These are phyloP conservation scores for Gardenia jasminoides DNA, from an alignment of 257 asterid genomes.

Conservation along the genomic window DNA sequence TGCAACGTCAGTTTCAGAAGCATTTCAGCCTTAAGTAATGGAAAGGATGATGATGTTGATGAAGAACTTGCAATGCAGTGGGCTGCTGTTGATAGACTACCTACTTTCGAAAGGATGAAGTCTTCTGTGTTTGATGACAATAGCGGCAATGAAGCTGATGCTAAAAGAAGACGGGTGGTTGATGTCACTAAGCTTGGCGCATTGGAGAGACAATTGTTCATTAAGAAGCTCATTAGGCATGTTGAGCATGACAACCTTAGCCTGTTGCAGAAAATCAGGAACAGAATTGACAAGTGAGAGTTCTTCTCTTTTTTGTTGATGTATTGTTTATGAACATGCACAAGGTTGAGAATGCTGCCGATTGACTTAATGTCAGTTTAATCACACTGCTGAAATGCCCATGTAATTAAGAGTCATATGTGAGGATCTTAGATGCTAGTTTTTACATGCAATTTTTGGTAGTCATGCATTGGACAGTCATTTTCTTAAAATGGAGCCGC, in stretches of 20 bases:
- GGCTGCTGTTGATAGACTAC: constrained; percentile 50
- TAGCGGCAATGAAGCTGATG: constrained; percentile 7
- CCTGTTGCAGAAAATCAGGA: constrained; percentile 23
- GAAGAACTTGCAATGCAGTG: constrained; percentile 38
- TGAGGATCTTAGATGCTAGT: too few species aligned
- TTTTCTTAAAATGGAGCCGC: too few species aligned
- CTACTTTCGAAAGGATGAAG: constrained; percentile 34
- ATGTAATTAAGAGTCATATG: too few species aligned
- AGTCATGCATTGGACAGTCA: too few species aligned
- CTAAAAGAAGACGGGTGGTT: constrained; percentile 22
- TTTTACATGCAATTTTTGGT: too few species aligned
- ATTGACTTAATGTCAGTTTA: too few species aligned
- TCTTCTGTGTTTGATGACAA: constrained; percentile 29
- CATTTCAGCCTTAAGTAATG: constrained; percentile 9
- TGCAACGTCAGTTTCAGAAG: constrained; percentile 6
- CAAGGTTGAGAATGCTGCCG: not conserved
- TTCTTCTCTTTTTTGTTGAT: too few species aligned
- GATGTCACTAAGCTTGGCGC: constrained; percentile 44
- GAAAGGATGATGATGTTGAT: not conserved
- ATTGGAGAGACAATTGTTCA: constrained; percentile 31
- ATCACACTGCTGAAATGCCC: too few species aligned
- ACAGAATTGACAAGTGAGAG: constrained; percentile 30
- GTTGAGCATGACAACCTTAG: constrained; percentile 35
- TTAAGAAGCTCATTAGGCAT: constrained; percentile 33
- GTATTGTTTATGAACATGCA: not conserved